Percentiles rank a stretch among this genome's conserved stretches.
Evolutionary conservation across 805 yeast genomes (phyloP).

Genomic region (Metschnikowia kofuensis): DNA sequence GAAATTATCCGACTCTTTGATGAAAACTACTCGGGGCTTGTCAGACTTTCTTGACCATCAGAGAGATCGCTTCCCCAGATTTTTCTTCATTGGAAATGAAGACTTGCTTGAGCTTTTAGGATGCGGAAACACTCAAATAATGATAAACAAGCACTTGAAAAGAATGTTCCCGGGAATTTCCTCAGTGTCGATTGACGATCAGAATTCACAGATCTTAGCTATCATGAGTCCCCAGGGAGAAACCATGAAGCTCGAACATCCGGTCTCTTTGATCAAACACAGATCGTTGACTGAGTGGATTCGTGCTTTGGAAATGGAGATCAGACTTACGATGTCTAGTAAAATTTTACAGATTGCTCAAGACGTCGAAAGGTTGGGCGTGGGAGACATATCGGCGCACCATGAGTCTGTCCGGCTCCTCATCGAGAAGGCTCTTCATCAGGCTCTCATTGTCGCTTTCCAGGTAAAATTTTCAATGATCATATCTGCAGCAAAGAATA

Average conservation of each 20-base stretch:
- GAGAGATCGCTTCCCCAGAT: conserved; percentile 72
- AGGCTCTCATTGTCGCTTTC: conserved; percentile 49
- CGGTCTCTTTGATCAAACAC: conserved; percentile 42
- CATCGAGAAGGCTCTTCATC: conserved; percentile 49
- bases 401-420: conserved; percentile 19
- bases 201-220: conserved; percentile 36
- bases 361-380: conserved; percentile 3
- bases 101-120: conserved; percentile 84
- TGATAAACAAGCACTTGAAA: conserved; percentile 57
- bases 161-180: conserved; percentile 72
- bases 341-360: conserved; percentile 29
- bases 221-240: conserved; percentile 71
- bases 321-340: conserved; percentile 47
- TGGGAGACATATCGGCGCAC: not conserved
- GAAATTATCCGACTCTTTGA: conserved; percentile 53
- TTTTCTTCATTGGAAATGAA: conserved; percentile 87
- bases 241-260: conserved; percentile 35
- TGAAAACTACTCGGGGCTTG: conserved; percentile 59
- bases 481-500: conserved; percentile 31
- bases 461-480: conserved; percentile 56
- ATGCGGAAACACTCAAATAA: conserved; percentile 43
- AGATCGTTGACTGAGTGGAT: conserved; percentile 63
- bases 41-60: conserved; percentile 79
- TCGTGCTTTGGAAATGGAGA: conserved; percentile 49
- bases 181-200: conserved; percentile 35